Evolutionary conservation across 495 filamentous ascomycete genomes (phyloP).

Genomic region (Cercophora newfieldiana): DNA sequence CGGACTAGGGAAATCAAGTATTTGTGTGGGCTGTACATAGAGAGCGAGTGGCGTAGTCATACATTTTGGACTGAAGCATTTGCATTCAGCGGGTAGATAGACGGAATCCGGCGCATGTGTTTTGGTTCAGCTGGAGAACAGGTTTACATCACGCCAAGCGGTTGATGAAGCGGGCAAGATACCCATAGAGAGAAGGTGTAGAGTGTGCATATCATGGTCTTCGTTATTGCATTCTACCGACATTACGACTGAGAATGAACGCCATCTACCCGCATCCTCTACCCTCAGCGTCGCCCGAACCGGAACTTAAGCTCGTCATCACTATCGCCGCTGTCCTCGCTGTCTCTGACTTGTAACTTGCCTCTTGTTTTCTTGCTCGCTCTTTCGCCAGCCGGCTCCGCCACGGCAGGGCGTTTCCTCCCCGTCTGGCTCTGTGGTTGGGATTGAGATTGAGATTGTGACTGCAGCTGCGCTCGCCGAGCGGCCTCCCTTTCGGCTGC

Average conservation of each 20-base stretch:
- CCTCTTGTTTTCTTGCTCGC: constrained; percentile 47
- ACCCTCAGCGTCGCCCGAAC: constrained; percentile 39
- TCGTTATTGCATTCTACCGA: neutral
- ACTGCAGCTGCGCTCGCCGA: constrained; percentile 10
- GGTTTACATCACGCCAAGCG: neutral
- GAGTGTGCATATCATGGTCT: neutral
- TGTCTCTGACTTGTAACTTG: constrained; percentile 31
- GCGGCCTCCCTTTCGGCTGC: constrained; percentile 32
- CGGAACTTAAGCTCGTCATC: constrained; percentile 56
- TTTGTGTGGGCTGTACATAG: neutral
- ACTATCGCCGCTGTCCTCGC: constrained; percentile 44
- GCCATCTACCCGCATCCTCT: neutral
- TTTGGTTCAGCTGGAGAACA: neutral
- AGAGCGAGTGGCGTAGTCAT: neutral
- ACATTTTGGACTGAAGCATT: neutral
- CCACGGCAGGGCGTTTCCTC: constrained; percentile 41
- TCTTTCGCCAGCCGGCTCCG: constrained; percentile 35
- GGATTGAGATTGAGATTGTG: constrained; percentile 15
- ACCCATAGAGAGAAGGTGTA: constrained; percentile 26
- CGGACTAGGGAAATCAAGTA: too few species aligned
- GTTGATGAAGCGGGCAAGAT: constrained; percentile 21
- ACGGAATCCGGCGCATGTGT: neutral
- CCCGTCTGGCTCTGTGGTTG: constrained; percentile 39
- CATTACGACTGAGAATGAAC: neutral
- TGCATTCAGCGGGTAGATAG: neutral